A percentile compares a stretch with the other conserved stretches of the same genome.
Evolutionary conservation across 306 rosid species (phyloP).

Genomic region (Begonia fuchsioides): DNA sequence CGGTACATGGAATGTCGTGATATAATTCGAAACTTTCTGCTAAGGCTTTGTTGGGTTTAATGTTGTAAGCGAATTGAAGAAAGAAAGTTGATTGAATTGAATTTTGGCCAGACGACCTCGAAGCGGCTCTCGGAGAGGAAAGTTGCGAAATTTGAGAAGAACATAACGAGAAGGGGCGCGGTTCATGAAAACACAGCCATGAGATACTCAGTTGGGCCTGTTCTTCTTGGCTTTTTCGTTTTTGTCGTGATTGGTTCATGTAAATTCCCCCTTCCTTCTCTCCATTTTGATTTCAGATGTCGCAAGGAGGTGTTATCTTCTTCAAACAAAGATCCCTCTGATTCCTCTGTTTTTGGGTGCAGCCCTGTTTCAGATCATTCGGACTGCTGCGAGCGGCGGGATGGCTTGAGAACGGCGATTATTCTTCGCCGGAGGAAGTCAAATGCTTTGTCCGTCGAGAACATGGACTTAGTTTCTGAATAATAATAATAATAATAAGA

Average conservation of each 20-base stretch:
- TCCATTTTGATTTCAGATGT: neutral
- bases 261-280: constrained; percentile 11
- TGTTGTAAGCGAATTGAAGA: no score
- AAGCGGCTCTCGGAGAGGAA: constrained; percentile 56
- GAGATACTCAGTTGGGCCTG: constrained; percentile 36
- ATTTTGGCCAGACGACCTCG: constrained; percentile 48
- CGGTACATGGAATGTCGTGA: no score
- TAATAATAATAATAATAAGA: no score
- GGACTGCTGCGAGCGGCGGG: constrained; percentile 38
- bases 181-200: constrained; percentile 24
- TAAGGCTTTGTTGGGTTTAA: no score
- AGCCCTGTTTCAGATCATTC: constrained; percentile 57
- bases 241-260: constrained; percentile 49
- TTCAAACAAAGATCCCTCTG: neutral
- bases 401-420: constrained; percentile 8
- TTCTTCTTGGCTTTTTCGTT: constrained; percentile 34
- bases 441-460: no score
- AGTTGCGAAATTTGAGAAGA: constrained; percentile 58
- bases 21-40: no score
- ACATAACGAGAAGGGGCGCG: constrained; percentile 28
- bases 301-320: neutral
- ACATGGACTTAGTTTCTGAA: no score
- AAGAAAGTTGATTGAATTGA: neutral
- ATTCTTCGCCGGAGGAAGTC: no score
- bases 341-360: constrained; percentile 9